Base-by-base conservation (phyloP, 495 filamentous ascomycete genomes). In the Clohesyomyces aquaticus region DNA sequence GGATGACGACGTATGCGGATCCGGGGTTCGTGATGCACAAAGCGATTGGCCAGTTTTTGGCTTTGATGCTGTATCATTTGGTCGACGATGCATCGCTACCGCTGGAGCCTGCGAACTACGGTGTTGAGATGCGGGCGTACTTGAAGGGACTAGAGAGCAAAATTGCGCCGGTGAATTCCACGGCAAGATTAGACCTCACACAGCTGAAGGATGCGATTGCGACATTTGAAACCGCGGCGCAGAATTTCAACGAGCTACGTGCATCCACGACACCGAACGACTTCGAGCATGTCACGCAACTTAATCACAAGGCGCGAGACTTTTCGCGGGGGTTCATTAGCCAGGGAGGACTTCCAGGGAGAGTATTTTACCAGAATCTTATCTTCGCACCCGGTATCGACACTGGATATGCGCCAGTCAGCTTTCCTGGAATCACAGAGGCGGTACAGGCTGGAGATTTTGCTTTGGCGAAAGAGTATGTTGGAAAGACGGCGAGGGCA, bases 61-160 rank as follows among this genome's bases (percentile, higher is more conserved):
- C 72, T 4, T 59, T 78, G 0, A 69, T 80, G 14, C 69, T 73
- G 19, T 68, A 80, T 38, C 72, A 77, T 50, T 49, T 81, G 14
- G 63, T 64, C 1, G 69, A 61, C 22, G 71, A 73, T 14, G 56
- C 63, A 4, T 57, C 76, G 25, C 50, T 81, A 6, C 76, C 75
- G 0, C 66, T 77, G 35, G 69, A 77, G 46, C 68, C 71, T 0
- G 56, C 61, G 18, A 42, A 48, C 41, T 69, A 61, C 41, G 38
- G 42, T 11, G 16, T 62, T n/a, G 67, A 65, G 41, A 42, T 69
- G 27, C 19, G 58, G 1, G 50, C 43, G 6, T 69, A 69, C 32
- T 38, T 61, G 35, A 21, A 4, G 4, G 62, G 61, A 1, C 52
- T 69, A 12, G 38, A 58, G 2, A 35, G 28, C 1, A 46, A 29